Percentiles rank a stretch among this genome's conserved stretches.
These are phyloP conservation scores for Chenopodium quinoa DNA, from an alignment of 148 eudicot species.

Conservation along the genomic window DNA sequence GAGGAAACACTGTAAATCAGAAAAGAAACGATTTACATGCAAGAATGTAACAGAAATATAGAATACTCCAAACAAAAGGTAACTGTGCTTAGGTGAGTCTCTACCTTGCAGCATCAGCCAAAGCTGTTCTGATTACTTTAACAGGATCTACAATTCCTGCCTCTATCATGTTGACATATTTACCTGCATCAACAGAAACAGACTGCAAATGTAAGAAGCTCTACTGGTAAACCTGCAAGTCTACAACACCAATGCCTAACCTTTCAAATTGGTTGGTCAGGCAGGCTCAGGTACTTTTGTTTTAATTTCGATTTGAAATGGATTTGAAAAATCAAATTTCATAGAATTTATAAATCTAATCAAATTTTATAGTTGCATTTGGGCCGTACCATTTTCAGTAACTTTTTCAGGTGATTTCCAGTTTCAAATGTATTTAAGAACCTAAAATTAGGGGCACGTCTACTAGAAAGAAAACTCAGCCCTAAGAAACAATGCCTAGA, in stretches of 20 bases:
- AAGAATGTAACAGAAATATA: not conserved
- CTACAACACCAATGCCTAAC: not conserved
- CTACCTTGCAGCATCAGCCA: conserved; percentile 96
- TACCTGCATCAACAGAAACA: conserved; percentile 40
- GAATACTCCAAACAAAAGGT: not conserved
- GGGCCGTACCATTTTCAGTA: not conserved
- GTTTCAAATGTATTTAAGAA: not conserved
- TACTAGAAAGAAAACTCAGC: not conserved
- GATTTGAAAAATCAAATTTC: too few species aligned
- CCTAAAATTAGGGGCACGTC: not conserved
- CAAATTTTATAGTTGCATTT: not conserved
- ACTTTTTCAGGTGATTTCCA: not conserved
- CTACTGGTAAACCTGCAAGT: not conserved
- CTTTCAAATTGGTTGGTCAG: not conserved
- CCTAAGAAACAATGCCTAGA: not conserved
- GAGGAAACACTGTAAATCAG: conserved; percentile 59
- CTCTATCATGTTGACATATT: conserved; percentile 83
- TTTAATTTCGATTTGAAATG: too few species aligned
- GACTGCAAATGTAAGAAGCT: conserved; percentile 7
- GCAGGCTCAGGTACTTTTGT: not conserved
- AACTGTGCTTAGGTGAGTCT: not conserved
- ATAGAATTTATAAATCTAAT: too few species aligned
- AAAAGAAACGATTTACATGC: not conserved
- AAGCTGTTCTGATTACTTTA: conserved; percentile 89
- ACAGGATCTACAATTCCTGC: conserved; percentile 95